Evolutionary conservation across 1,284 basidiomycete genomes (phyloP).

Genomic region (Apiotrichum sp.): DNA sequence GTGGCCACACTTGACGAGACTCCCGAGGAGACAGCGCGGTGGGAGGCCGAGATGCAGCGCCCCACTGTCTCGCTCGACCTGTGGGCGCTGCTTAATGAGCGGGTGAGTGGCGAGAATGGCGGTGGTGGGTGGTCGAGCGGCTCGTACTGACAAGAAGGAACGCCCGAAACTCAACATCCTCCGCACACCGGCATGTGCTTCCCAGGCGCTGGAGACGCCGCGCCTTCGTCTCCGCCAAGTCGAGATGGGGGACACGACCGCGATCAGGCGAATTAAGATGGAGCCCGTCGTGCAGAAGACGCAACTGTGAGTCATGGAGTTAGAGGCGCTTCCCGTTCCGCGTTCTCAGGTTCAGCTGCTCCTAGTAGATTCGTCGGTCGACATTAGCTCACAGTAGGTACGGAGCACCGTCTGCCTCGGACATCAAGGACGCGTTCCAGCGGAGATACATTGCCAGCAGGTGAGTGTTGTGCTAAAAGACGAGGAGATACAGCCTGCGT

Average conservation of each 20-base stretch:
- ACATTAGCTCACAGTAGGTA: constrained; percentile 16
- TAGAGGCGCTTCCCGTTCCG: too few species aligned
- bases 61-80: constrained; percentile 15
- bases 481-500: too few species aligned
- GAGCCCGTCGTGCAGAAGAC: constrained; percentile 43
- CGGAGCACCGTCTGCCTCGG: constrained; percentile 24
- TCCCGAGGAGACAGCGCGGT: constrained; percentile 16
- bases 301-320: constrained; percentile 29
- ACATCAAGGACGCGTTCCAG: constrained; percentile 36
- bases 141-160: constrained; percentile 3
- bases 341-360: not conserved
- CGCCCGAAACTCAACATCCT: constrained; percentile 20
- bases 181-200: constrained; percentile 29
- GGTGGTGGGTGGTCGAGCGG: not conserved
- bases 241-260: constrained; percentile 26
- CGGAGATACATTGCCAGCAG: constrained; percentile 28
- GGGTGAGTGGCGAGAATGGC: constrained; percentile 13
- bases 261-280: constrained; percentile 39
- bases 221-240: constrained; percentile 33
- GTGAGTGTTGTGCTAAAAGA: not conserved
- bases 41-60: constrained; percentile 22
- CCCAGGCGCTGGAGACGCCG: constrained; percentile 27
- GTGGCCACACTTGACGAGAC: constrained; percentile 8
- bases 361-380: too few species aligned
- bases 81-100: constrained; percentile 23